phyloP scores from a whole-genome alignment of 805 yeast genomes.

The Saturnispora besseyi region DNA sequence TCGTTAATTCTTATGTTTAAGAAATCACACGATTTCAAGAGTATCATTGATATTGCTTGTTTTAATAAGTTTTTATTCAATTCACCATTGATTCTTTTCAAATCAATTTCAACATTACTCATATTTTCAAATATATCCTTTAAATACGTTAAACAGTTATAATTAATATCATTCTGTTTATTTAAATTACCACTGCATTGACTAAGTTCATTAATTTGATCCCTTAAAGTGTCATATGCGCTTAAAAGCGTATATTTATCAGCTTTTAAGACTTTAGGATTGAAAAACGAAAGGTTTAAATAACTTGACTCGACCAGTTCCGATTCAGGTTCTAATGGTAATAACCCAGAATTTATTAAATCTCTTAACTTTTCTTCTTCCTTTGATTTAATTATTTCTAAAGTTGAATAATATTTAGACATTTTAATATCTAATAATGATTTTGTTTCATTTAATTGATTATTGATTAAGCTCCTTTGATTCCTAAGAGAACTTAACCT shows the following conservation, averaged over 20 bases:
- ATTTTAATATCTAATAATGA: slow-evolving; percentile 43
- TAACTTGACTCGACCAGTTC: background rate
- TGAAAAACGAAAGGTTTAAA: background rate
- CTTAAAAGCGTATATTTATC: background rate
- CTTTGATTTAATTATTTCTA: slow-evolving; percentile 18
- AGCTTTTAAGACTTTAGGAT: background rate
- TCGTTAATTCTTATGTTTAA: background rate
- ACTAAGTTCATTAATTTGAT: background rate
- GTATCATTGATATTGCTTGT: background rate
- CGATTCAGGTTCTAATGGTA: background rate
- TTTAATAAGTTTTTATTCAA: background rate
- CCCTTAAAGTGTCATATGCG: background rate
- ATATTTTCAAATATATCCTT: background rate
- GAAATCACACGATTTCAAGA: background rate
- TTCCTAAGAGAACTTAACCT: slow-evolving; percentile 27
- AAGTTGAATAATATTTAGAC: slow-evolving; percentile 33
- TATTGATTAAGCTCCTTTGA: slow-evolving; percentile 28
- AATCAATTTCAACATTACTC: background rate
- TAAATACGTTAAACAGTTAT: background rate
- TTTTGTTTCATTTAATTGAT: slow-evolving; percentile 37
- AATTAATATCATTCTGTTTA: background rate
- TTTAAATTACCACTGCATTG: background rate
- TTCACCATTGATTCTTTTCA: background rate
- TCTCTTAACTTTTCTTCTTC: slow-evolving; percentile 12
- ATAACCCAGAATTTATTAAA: background rate